Conservation (phyloP, 345 rosid species). For the Kandelia obovata region DNA sequence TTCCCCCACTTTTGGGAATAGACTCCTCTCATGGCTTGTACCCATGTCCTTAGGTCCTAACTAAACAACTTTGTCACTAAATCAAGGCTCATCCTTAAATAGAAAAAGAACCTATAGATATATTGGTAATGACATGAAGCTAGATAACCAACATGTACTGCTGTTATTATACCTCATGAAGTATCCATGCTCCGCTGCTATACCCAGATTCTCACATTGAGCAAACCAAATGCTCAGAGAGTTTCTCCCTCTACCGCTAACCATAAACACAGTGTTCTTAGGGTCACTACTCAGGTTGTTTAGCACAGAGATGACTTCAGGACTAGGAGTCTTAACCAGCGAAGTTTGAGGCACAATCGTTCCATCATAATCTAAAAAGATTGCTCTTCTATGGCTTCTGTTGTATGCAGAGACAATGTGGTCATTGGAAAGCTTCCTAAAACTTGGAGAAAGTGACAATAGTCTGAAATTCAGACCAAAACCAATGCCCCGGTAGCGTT, state of each 20-base stretch:
- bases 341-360: conserved; percentile 39
- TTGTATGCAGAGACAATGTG: conserved; percentile 34
- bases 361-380: conserved; percentile 49
- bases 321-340: conserved; percentile 26
- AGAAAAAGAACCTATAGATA: neutral
- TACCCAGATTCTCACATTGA: conserved; percentile 36
- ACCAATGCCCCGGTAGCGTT: conserved; percentile 42
- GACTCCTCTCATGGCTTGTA: too few species aligned
- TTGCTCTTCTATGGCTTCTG: conserved; percentile 31
- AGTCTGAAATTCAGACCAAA: conserved; percentile 39
- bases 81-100: neutral
- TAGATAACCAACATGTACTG: too few species aligned
- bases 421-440: conserved; percentile 37
- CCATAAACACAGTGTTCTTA: conserved; percentile 39
- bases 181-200: conserved; percentile 50
- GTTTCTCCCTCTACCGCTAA: conserved; percentile 39
- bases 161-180: conserved; percentile 21
- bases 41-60: too few species aligned
- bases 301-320: conserved; percentile 26
- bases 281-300: conserved; percentile 34
- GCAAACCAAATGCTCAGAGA: conserved; percentile 37
- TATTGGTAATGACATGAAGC: too few species aligned
- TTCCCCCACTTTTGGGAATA: too few species aligned
- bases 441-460: conserved; percentile 38
- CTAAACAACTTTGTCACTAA: too few species aligned